Base-by-base conservation (phyloP, 2,329 filamentous ascomycete genomes). In the Ophiocordyceps robertsii region DNA sequence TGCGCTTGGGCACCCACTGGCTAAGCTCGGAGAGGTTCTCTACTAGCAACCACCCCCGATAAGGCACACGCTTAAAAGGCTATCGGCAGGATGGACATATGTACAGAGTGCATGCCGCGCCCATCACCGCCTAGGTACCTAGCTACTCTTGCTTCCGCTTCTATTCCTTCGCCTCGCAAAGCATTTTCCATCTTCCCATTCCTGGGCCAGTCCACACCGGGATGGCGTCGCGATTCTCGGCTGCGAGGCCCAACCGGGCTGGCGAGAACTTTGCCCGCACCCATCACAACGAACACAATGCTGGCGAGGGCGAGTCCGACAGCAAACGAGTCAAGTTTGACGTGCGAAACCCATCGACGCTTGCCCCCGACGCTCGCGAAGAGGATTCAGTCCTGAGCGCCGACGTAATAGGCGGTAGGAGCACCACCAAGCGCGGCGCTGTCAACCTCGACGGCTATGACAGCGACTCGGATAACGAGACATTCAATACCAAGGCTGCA, bases 401-500 rank as follows among this genome's bases (percentile, higher is more conserved):
- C 19, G 92, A 96, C 57, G 89, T 95, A 33, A 95, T 96, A 49
- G 88, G 89, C 14, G 84, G 81, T 2, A 72, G 77, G 16, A 77
- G 77, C 1, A 77, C 80, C 10, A 85, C 87, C 1, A 95, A 95
- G 61, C 85, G 92, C 48, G 90, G 90, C 51, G 92, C 90, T 0
- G 85, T 98, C 43, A 95, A 96, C 56, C 79, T 98, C 35, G 92
- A 96, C 56, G 92, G 92, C 40, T 98, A 96, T 65, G 90, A 96
- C 52, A 92, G 84, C 10, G 92, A 98, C 62, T 94, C 90, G 3
- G 77, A 83, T 41, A 90, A 93, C 49, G 92, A 96, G 57, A 88
- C 84, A 37, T 93, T 95, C 60, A 77, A 92, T 51, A 75, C 74
- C 29, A 76, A 84, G 41, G 82, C 84, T 6, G 77, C 80, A 45